Evolutionary conservation across 2,329 filamentous ascomycete species (phyloP), one percentile per base, ranked within the genome.

Genomic region (Beauveria bassiana): DNA sequence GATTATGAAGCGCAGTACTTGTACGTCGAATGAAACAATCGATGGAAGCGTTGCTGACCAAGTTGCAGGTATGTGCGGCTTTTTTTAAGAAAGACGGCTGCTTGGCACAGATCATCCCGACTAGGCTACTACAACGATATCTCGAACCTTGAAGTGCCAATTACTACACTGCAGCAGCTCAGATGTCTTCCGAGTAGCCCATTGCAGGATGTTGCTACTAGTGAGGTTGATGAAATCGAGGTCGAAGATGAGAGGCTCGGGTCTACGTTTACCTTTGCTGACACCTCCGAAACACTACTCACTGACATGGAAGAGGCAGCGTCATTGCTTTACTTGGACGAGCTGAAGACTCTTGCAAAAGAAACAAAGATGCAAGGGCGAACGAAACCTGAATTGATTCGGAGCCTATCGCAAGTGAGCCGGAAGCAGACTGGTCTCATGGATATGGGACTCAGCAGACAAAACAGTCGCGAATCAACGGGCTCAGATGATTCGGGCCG

Each of bases 1-100:
- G 78, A 80, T 31, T 98, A 97, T 71, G 91, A 97, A 70, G 83
- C 91, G 20, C 93, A 98, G 69, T 98, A 96, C 73, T 75, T 99
- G 85, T 97, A 80, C 12, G 54, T 38, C 70, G 88, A 72, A 14
- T 24, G 16, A 59, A 49, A 22, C 6, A 2, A 28, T 16, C 57
- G 2, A 8, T 51, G 24, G 6, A 43, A 43, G 43, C n/a, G 22
- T 53, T 34, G 40, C 65, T 68, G 56, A 66, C 62, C 52, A 52
- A 34, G 18, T 20, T 34, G 47, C 64, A 93, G 90, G 70, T 96
- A 97, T 74, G 93, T 98, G 16, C 86, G 95, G 24, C 78, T 99
- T 1, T 99, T 99, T 70, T 79, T 99, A 3, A 86, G 95, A 52
- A 99, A 99, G 73, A 91, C 91, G 1, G 89, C 90, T 24, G 86